A percentile compares a stretch with the other conserved stretches of the same genome.
Evolutionary conservation across 148 eudicot genomes (phyloP).

Genomic region (Chenopodium formosanum): DNA sequence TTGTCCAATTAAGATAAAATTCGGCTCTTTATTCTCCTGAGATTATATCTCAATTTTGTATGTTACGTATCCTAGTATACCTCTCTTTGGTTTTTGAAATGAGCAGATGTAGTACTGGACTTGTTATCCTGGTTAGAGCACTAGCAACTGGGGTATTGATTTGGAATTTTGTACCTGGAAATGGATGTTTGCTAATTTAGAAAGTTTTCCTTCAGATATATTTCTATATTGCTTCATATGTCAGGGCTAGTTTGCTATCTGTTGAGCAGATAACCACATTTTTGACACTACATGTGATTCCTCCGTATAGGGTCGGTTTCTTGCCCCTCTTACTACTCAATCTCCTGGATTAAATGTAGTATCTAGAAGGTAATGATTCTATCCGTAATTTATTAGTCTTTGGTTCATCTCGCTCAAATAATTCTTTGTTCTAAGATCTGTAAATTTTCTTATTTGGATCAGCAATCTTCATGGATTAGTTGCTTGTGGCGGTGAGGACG

Average conservation of each 20-base stretch:
- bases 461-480: slow-evolving; percentile 90
- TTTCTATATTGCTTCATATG: not conserved
- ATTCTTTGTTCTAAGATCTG: slow-evolving; percentile 7
- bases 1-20: too few relatives aligned
- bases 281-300: slow-evolving; percentile 5
- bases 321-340: slow-evolving; percentile 73
- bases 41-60: too few relatives aligned
- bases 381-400: slow-evolving; percentile 14
- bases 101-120: too few relatives aligned
- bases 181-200: not conserved
- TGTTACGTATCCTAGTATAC: too few relatives aligned
- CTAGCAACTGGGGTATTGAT: too few relatives aligned
- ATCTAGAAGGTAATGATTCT: slow-evolving; percentile 59
- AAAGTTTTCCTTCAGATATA: not conserved
- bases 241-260: not conserved
- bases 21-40: too few relatives aligned
- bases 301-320: slow-evolving; percentile 69
- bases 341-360: slow-evolving; percentile 94
- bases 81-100: too few relatives aligned
- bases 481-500: slow-evolving; percentile 98
- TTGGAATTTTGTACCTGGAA: not conserved
- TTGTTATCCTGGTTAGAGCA: too few relatives aligned
- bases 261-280: not conserved
- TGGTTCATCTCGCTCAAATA: not conserved
- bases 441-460: slow-evolving; percentile 22